phyloP scores from a whole-genome alignment of 257 asterid species.

The Thymus mandschuricus region DNA sequence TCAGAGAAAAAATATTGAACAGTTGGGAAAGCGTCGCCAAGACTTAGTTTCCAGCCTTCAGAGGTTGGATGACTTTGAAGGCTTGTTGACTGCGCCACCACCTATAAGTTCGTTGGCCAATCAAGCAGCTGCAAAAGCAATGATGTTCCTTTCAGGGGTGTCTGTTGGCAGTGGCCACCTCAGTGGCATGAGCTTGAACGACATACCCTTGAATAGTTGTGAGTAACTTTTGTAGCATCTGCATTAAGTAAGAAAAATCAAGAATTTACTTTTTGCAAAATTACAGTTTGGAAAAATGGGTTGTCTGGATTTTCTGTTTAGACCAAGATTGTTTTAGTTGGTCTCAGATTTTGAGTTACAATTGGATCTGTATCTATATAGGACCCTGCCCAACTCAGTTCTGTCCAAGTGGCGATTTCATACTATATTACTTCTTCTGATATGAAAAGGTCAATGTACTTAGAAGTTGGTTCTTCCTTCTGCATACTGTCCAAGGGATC shows the following conservation, averaged over 20 bases:
- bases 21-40: slow-evolving; percentile 62
- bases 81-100: slow-evolving; percentile 81
- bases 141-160: slow-evolving; percentile 85
- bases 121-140: slow-evolving; percentile 96
- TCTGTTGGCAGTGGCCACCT: slow-evolving; percentile 77
- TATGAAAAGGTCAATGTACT: slow-evolving; percentile 16
- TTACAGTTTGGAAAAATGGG: background rate
- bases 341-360: slow-evolving; percentile 18
- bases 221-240: slow-evolving; percentile 47
- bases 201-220: slow-evolving; percentile 77
- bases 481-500: background rate
- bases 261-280: slow-evolving; percentile 12
- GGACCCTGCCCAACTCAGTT: slow-evolving; percentile 17
- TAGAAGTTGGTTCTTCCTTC: slow-evolving; percentile 18
- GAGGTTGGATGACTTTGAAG: slow-evolving; percentile 82
- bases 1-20: slow-evolving; percentile 51
- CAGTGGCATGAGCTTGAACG: slow-evolving; percentile 85
- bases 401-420: slow-evolving; percentile 11
- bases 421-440: slow-evolving; percentile 1
- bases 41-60: slow-evolving; percentile 84
- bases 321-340: slow-evolving; percentile 15
- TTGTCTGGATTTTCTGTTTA: slow-evolving; percentile 17
- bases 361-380: background rate
- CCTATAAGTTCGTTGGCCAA: slow-evolving; percentile 82
- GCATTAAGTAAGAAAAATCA: slow-evolving; percentile 16